Percentiles rank a stretch among this genome's conserved stretches.
phyloP scores from a whole-genome alignment of 345 rosid species.

The Alliaria petiolata region DNA sequence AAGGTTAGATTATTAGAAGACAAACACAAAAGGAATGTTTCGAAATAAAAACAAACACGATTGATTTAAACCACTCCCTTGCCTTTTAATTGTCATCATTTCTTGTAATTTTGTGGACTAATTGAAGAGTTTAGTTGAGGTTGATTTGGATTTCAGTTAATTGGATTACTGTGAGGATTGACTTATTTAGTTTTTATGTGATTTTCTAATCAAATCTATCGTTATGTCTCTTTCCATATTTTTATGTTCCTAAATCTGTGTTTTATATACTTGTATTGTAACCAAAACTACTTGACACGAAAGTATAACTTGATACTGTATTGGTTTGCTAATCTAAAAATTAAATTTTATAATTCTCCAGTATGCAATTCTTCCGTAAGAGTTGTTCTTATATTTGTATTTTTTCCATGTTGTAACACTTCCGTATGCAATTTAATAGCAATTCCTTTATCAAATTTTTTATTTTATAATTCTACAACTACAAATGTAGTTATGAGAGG shows the following conservation, averaged over 20 bases:
- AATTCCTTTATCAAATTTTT: too few species aligned
- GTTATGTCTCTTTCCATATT: constrained; percentile 5
- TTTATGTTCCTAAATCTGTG: background rate
- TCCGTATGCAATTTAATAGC: too few species aligned
- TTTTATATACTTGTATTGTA: background rate
- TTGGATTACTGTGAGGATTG: constrained; percentile 22
- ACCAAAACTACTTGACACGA: background rate
- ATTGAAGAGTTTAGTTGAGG: constrained; percentile 33
- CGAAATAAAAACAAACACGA: constrained; percentile 6
- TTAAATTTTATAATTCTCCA: too few species aligned
- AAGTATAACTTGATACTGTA: background rate
- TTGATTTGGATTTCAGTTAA: constrained; percentile 28
- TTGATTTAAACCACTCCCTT: constrained; percentile 33
- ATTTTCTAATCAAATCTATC: constrained; percentile 23
- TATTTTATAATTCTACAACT: too few species aligned
- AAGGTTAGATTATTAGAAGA: constrained; percentile 22
- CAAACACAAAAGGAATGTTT: constrained; percentile 32
- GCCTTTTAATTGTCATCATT: constrained; percentile 34
- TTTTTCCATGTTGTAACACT: too few species aligned
- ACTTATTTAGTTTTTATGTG: background rate
- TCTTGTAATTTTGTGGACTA: constrained; percentile 29
- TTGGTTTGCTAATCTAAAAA: background rate
- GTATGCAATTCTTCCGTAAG: too few species aligned
- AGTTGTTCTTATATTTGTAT: too few species aligned
- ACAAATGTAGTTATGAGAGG: too few species aligned